Conservation (phyloP, 768 basidiomycete species). For the Cyclocybe cylindracea region DNA sequence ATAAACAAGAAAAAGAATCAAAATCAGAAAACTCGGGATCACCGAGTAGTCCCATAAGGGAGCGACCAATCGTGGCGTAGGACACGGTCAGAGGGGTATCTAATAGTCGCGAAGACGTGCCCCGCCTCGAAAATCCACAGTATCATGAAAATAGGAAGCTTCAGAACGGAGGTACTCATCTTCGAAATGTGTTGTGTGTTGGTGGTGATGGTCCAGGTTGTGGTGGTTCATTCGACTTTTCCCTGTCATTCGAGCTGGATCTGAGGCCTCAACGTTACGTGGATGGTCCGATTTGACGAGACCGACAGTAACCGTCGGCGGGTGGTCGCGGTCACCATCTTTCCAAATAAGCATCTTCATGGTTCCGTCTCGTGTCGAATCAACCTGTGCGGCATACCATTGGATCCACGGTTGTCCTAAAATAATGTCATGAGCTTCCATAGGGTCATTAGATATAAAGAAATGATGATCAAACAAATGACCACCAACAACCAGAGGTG, state of each 20-base stretch:
- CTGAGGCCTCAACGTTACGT: background rate
- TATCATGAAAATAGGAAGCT: no score
- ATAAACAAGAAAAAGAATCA: slow-evolving; percentile 2
- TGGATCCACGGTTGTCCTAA: slow-evolving; percentile 10
- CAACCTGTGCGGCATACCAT: slow-evolving; percentile 4
- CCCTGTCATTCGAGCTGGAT: background rate
- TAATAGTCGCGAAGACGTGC: background rate
- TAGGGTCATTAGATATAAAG: slow-evolving; percentile 14
- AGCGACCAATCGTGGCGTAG: slow-evolving; percentile 4
- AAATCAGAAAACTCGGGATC: background rate
- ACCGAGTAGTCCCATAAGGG: slow-evolving; percentile 2
- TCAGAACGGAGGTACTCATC: background rate
- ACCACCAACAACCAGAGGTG: slow-evolving; percentile 12
- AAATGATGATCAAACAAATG: slow-evolving; percentile 26
- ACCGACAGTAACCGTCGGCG: background rate
- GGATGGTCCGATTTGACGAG: background rate
- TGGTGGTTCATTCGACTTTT: background rate
- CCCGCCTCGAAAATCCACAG: slow-evolving; percentile 1
- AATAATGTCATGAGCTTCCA: slow-evolving; percentile 12
- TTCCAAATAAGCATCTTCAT: slow-evolving; percentile 8
- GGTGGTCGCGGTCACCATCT: background rate
- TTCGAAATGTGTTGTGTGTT: background rate
- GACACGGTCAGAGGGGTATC: background rate
- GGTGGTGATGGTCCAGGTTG: background rate
- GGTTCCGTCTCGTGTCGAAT: background rate